A percentile compares a stretch with the other conserved stretches of the same genome.
phyloP scores from a whole-genome alignment of 83 land plant genomes.

The Diphasiastrum complanatum region DNA sequence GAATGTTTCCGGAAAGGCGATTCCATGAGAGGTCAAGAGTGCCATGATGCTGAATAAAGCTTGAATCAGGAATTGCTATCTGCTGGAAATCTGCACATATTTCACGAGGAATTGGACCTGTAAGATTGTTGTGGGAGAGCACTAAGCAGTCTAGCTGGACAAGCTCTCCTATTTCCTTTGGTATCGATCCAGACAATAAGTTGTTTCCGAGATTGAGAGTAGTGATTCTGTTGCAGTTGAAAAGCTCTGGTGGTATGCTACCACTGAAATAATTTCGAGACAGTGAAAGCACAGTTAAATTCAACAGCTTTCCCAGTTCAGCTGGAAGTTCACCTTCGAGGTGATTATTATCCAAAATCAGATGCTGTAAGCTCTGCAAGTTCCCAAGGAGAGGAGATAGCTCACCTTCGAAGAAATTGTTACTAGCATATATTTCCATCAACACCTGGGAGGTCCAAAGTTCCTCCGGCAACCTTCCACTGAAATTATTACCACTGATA shows the following conservation, averaged over 20 bases:
- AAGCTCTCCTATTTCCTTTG: conserved; percentile 4
- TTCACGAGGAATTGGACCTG: conserved; percentile 3
- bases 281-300: conserved; percentile 50
- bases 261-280: conserved; percentile 33
- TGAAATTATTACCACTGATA: conserved; percentile 44
- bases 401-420: conserved; percentile 42
- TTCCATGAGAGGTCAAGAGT: conserved; percentile 60
- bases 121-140: conserved; percentile 9
- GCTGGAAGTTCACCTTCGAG: conserved; percentile 52
- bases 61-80: conserved; percentile 42
- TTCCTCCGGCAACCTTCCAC: no score
- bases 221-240: conserved; percentile 18
- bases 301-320: conserved; percentile 48
- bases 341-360: conserved; percentile 50
- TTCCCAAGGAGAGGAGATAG: conserved; percentile 34
- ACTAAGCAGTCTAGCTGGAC: conserved; percentile 7
- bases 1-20: conserved; percentile 46
- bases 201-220: conserved; percentile 8
- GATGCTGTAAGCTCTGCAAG: conserved; percentile 31
- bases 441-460: conserved; percentile 55
- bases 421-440: conserved; percentile 38
- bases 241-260: conserved; percentile 51
- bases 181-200: neutral
- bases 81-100: conserved; percentile 30
- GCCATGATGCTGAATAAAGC: conserved; percentile 55